These are phyloP conservation scores for Scheffersomyces lignosus DNA, from an alignment of 805 yeast species.

Conservation along the genomic window DNA sequence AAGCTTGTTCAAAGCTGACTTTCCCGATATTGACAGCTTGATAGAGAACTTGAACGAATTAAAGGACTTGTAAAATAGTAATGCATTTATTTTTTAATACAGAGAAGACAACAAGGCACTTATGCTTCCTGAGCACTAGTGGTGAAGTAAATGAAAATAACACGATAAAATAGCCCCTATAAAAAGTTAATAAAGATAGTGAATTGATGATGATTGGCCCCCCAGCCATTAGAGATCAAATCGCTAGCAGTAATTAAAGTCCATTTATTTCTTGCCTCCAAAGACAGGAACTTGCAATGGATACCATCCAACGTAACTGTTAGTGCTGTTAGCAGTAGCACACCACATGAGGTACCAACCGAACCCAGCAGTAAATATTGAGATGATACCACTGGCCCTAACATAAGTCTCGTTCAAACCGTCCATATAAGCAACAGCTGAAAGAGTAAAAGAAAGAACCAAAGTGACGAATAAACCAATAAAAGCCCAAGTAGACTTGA, in stretches of 20 bases:
- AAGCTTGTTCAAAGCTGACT: constrained; percentile 33
- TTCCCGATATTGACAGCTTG: constrained; percentile 40
- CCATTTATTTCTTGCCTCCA: no score
- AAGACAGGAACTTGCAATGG: no score
- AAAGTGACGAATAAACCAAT: constrained; percentile 54
- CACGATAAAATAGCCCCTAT: neutral
- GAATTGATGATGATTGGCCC: neutral
- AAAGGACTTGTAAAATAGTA: constrained; percentile 14
- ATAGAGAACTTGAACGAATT: constrained; percentile 37
- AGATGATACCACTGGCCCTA: constrained; percentile 24
- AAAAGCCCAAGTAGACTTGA: constrained; percentile 49
- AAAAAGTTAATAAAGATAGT: neutral
- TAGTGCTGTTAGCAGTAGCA: no score
- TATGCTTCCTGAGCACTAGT: neutral
- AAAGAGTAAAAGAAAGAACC: constrained; percentile 53
- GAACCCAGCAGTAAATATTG: constrained; percentile 19
- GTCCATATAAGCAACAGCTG: constrained; percentile 53
- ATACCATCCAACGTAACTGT: no score
- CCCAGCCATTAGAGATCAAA: neutral
- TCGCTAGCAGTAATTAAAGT: no score
- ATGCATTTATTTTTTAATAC: neutral
- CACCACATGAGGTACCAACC: no score
- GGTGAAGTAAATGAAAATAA: no score
- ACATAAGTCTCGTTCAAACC: constrained; percentile 12
- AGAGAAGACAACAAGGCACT: neutral